Base-by-base conservation (phyloP, 441 rosid genomes). In the Erysimum pusillum region DNA sequence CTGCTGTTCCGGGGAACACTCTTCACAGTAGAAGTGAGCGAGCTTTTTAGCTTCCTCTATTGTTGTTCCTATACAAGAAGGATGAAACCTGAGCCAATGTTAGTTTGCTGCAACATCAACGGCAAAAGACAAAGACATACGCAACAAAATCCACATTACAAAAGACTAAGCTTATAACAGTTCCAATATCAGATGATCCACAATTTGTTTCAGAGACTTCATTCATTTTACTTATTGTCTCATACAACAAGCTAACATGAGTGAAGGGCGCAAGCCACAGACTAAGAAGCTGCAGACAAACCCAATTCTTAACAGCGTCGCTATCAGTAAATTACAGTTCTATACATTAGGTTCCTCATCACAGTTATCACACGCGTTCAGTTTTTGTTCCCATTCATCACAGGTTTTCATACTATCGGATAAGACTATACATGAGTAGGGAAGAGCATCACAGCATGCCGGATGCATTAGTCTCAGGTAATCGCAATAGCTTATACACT, bases 31-130 rank as follows among this genome's bases (percentile, higher is more conserved):
- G 87, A 89, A 95, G 76, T 89, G 94, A 56, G 90, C 96, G 0
- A 90, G 90, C 77, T 83, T 84, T 79, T 89, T 82, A 53, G 97
- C 97, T 76, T 88, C 95, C 84, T 92, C 97, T 44, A 77, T 86
- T 3, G 88, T 86, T 84, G 87, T 87, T 83, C 91, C 91, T 86
- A 95, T 91, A 89, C 99, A 95, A 83, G 89, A 79, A 86, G 98
- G 99, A 77, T 92, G 98, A 84, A 89, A 95, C 99, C 97, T 95
- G 96, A 83, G 87, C 72, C 85, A 87, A 71, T 85, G 78, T 77
- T 75, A 85, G 83, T 77, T 81, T 75, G 75, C 78, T 79, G 58
- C 79, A 82, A 57, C 59, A 56, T 69, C 73, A 57, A 56, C 65
- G 60, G 35, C 49, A 49, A 11, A 28, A 51, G 6, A 63, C 44